Base-by-base conservation (phyloP, 306 rosid genomes). In the Acmispon strigosus region DNA sequence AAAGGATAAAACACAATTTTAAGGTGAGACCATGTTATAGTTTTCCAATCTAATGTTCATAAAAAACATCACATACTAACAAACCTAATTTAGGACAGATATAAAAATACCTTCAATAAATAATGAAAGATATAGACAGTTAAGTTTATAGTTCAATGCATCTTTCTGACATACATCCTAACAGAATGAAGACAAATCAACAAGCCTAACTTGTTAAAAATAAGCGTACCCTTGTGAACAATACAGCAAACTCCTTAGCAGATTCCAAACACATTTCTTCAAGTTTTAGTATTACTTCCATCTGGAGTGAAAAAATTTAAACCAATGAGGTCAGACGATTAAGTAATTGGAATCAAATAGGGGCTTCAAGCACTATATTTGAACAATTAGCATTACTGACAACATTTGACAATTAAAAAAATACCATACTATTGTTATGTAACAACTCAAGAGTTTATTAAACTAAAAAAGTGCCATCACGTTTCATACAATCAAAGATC, bases 231-330 rank as follows among this genome's bases (percentile, higher is more conserved):
- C 69, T 78, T 6, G 89, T 84, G 73, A 95, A 95, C 73, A 86
- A 81, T 13, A 86, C 86, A 29, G 88, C 81, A 73, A 78, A 89
- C 64, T 89, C 97, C 78, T 84, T 91, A 6, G 90, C 84, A 56
- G 96, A 95, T 86, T 95, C 97, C 86, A 73, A 76, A 55, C 97
- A 95, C 75, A 95, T 86, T 68, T 95, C 99, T 84, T 95, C 99
- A 71, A 91, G 89, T 80, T 77, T 91, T 18, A 91, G 91, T 73
- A 95, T 86, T 39, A 95, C 91, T 80, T 95, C 99, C 32, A 95
- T 95, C 99, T 95, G 86, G 49, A 80, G 76, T 18, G 16, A 51
- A 39, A 45, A 41, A 62, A 12, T 9, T 74, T 29, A 47, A 51
- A 70, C 41, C 54, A 17, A 75, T 16, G 24, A 68, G 44, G 45